These are phyloP conservation scores for Aspergillus nanangensis DNA, from an alignment of 495 filamentous ascomycete species.

Conservation along the genomic window DNA sequence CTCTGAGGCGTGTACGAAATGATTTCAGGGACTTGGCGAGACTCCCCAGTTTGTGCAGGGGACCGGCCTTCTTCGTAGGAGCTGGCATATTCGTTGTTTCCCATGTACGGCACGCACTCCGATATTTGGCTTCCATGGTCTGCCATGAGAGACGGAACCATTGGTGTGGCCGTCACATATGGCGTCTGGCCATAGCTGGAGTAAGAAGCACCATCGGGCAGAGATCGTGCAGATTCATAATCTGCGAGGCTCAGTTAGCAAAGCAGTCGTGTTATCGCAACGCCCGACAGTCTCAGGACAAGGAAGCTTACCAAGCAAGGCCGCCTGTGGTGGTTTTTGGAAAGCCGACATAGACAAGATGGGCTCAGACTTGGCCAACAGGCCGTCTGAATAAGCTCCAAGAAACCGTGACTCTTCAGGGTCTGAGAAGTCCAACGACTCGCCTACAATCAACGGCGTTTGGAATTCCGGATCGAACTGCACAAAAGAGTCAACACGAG, in stretches of 20 bases:
- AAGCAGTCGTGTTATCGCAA: constrained; percentile 1
- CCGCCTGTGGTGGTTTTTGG: constrained; percentile 37
- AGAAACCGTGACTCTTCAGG: constrained; percentile 43
- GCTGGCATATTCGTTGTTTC: constrained; percentile 37
- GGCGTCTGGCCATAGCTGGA: constrained; percentile 38
- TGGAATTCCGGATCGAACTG: constrained; percentile 45
- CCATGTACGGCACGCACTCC: constrained; percentile 42
- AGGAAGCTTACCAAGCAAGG: constrained; percentile 36
- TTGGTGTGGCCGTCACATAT: constrained; percentile 37
- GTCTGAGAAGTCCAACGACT: constrained; percentile 49
- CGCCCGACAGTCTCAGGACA: neutral
- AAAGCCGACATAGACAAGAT: constrained; percentile 52
- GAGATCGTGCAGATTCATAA: constrained; percentile 39
- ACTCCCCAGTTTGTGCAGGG: constrained; percentile 27
- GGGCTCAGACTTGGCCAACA: constrained; percentile 50
- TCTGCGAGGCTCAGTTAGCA: too few species aligned
- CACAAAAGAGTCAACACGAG: constrained; percentile 18
- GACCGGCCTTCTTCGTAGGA: constrained; percentile 45
- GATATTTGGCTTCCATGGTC: constrained; percentile 43
- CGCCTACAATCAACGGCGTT: constrained; percentile 51
- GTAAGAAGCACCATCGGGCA: constrained; percentile 44
- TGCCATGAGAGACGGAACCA: constrained; percentile 42
- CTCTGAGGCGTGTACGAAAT: constrained; percentile 60
- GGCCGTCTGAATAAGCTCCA: constrained; percentile 45
- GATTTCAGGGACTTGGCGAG: constrained; percentile 50